Base-by-base conservation (phyloP, 495 filamentous ascomycete genomes). In the Glutinoglossum americanum region DNA sequence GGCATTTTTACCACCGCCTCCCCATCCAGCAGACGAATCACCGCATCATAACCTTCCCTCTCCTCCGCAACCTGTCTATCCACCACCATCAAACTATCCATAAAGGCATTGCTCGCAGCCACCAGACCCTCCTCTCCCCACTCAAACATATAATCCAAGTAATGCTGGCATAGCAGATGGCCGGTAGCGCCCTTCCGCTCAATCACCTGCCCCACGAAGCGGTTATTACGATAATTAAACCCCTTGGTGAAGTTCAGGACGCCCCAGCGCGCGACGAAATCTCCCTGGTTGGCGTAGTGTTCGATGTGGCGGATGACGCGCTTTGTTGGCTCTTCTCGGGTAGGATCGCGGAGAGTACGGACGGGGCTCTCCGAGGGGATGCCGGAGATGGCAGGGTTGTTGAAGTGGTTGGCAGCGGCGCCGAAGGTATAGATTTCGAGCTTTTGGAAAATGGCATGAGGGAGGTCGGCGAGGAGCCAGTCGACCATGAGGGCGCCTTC, bases 101-200 rank as follows among this genome's bases (percentile, higher is more conserved):
- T 79, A 60, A 84, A 83, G 27, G 70, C 71, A 53, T 75, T 77
- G 11, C 63, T 61, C 21, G 74, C 72, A 0, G 64, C 64, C 0
- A 64, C 23, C 51, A 61, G 11, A 54, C 65, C 56, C 60, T 65
- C 23, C 64, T 71, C 62, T 10, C 66, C 70, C 23, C 58, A 66
- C 11, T 59, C 51, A 61, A 94, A 94, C 82, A 93, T 90, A n/a
- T 66, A 70, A 56, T 83, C 79, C 0, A 93, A 69, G 54, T 92
- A 94, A 63, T 94, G 88, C 70, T 87, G 82, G 56, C 78, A 80
- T 58, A 94, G 73, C 60, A 84, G 71, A 64, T 94, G 88, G 0
- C 88, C 88, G 1, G 74, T 68, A 17, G 65, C 64, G 0, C 75
- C 79, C 3, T 71, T 70, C 1, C 80, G 75, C n/a, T 77, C 72